A percentile compares a stretch with the other conserved stretches of the same genome.
These are phyloP conservation scores for Penicillium sp. DNA, from an alignment of 2,329 filamentous ascomycete genomes.

Conservation along the genomic window DNA sequence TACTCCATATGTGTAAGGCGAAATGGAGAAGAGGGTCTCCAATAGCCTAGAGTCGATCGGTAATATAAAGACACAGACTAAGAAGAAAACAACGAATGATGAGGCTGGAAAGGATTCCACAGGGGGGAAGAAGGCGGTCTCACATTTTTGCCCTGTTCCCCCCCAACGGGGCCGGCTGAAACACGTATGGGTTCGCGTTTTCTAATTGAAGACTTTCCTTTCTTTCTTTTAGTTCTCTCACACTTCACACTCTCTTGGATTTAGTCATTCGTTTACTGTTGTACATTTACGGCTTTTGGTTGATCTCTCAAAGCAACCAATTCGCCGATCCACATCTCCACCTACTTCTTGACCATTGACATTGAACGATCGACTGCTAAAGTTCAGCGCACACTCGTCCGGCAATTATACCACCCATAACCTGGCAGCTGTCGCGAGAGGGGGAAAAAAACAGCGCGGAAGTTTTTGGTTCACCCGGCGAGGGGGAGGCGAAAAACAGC, in stretches of 20 bases:
- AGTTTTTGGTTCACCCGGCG: background rate
- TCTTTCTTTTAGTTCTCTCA: background rate
- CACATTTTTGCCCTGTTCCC: conserved; percentile 21
- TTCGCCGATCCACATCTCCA: conserved; percentile 12
- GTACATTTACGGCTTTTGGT: background rate
- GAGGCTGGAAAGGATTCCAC: conserved; percentile 3
- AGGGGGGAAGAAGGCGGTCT: conserved; percentile 17
- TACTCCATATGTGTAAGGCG: background rate
- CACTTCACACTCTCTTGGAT: background rate
- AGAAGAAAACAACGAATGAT: background rate
- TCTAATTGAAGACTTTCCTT: background rate
- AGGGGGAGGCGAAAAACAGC: conserved; percentile 4
- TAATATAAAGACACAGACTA: conserved; percentile 3
- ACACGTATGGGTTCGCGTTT: conserved; percentile 9
- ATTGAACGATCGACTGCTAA: conserved; percentile 2
- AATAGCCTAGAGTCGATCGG: conserved; percentile 1
- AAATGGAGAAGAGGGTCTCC: background rate
- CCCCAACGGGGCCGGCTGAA: conserved; percentile 20
- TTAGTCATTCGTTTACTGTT: conserved; percentile 4
- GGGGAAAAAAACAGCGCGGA: background rate
- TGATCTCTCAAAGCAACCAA: background rate
- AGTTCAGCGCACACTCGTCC: background rate
- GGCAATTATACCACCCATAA: background rate
- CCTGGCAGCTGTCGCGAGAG: background rate
- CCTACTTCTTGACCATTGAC: conserved; percentile 4